A percentile compares a stretch with the other conserved stretches of the same genome.
Evolutionary conservation across 179 eudicot genomes (phyloP).

Genomic region (Amaranthus tricolor): DNA sequence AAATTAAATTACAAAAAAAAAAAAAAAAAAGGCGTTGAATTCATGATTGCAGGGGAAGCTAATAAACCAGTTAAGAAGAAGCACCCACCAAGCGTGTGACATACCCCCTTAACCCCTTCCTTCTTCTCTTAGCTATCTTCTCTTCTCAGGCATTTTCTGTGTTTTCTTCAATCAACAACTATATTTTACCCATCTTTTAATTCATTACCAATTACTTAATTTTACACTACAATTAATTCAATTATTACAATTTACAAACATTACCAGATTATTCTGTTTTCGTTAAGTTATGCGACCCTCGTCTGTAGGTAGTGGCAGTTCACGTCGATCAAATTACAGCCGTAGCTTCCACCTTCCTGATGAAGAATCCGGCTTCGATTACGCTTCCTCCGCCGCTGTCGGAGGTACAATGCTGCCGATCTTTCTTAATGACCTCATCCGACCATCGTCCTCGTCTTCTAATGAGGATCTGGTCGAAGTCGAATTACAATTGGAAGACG

Average conservation of each 20-base stretch:
- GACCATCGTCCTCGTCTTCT: background rate
- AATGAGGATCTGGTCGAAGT: constrained; percentile 56
- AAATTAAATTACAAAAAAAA: background rate
- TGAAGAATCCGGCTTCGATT: constrained; percentile 26
- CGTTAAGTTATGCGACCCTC: constrained; percentile 30
- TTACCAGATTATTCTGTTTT: background rate
- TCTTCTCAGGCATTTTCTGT: constrained; percentile 20
- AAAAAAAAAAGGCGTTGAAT: background rate
- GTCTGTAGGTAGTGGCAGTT: constrained; percentile 44
- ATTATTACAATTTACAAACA: background rate
- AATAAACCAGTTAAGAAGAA: background rate
- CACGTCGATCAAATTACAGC: constrained; percentile 36
- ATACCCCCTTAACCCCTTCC: constrained; percentile 20
- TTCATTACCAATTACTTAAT: too few relatives aligned
- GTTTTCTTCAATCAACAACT: constrained; percentile 5
- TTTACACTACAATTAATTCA: background rate
- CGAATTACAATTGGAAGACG: constrained; percentile 65
- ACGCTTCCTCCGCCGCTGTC: background rate
- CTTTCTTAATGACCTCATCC: constrained; percentile 52
- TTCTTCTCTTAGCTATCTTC: background rate
- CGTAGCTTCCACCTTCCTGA: constrained; percentile 51
- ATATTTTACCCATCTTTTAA: background rate
- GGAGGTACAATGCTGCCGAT: constrained; percentile 84
- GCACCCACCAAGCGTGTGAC: constrained; percentile 42
- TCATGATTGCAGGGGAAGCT: background rate